A percentile compares a stretch with the other conserved stretches of the same genome.
These are phyloP conservation scores for Coemansia sp. DNA, from an alignment of 192 early-diverging fungal species.

Conservation along the genomic window DNA sequence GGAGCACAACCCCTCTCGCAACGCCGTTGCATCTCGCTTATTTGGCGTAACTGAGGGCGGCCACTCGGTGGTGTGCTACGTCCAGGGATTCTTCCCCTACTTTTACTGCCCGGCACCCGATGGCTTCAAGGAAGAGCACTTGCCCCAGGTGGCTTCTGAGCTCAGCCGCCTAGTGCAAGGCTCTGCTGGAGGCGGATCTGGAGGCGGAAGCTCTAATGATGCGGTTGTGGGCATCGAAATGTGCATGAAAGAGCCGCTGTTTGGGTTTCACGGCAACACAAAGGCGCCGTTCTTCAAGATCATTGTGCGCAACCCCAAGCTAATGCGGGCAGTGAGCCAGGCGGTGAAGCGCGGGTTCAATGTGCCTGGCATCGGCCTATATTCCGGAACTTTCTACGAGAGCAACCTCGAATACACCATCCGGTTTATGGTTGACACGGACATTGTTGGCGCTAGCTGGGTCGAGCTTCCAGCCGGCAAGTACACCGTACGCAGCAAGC, in stretches of 20 bases:
- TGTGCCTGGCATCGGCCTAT: conserved; percentile 56
- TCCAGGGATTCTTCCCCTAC: conserved; percentile 87
- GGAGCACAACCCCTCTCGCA: conserved; percentile 54
- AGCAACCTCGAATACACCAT: conserved; percentile 85
- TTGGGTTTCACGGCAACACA: conserved; percentile 81
- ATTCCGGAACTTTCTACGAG: conserved; percentile 70
- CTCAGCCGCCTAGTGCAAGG: conserved; percentile 45
- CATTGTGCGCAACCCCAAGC: conserved; percentile 60
- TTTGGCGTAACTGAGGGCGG: conserved; percentile 89
- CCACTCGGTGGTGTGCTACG: conserved; percentile 88
- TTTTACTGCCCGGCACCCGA: conserved; percentile 92
- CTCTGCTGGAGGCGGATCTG: conserved; percentile 27
- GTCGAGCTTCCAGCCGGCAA: conserved; percentile 77
- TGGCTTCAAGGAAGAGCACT: conserved; percentile 64
- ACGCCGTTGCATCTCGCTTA: conserved; percentile 68
- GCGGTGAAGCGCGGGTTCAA: conserved; percentile 57
- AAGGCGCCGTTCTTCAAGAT: conserved; percentile 82
- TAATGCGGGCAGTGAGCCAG: conserved; percentile 31
- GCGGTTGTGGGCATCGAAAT: conserved; percentile 57
- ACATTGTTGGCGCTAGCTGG: conserved; percentile 87
- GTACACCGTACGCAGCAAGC: conserved; percentile 59
- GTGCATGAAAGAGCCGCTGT: conserved; percentile 77
- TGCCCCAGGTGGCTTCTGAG: conserved; percentile 46
- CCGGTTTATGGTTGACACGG: conserved; percentile 94
- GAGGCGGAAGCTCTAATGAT: conserved; percentile 2